phyloP scores from a whole-genome alignment of 306 rosid genomes.

The Dryas octopetala region DNA sequence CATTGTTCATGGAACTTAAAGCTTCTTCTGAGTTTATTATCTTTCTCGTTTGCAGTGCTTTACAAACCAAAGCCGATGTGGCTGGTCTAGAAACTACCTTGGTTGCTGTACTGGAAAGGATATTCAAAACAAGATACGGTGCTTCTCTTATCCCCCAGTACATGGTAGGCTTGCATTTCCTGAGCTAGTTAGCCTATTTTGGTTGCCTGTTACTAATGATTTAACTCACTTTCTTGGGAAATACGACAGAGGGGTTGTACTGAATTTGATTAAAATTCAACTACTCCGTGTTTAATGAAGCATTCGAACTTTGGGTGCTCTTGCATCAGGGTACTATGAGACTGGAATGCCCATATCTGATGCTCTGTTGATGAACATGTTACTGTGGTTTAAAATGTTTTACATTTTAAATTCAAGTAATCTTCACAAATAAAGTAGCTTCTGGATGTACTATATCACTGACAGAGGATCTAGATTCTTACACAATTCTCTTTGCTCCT shows the following conservation, averaged over 20 bases:
- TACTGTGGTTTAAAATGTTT: neutral
- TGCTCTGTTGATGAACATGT: neutral
- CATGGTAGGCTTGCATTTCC: conserved; percentile 50
- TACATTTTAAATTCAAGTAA: neutral
- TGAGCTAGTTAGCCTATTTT: neutral
- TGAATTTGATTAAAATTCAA: neutral
- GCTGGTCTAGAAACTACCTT: conserved; percentile 65
- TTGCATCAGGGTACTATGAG: neutral
- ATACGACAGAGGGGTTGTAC: neutral
- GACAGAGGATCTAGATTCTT: neutral
- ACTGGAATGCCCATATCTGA: neutral
- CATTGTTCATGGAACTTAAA: neutral
- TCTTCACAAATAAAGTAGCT: neutral
- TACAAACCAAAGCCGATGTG: conserved; percentile 67
- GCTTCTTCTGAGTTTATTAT: neutral
- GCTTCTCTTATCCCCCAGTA: conserved; percentile 78
- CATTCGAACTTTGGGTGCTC: neutral
- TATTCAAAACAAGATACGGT: conserved; percentile 80
- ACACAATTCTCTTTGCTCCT: conserved; percentile 3
- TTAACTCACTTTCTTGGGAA: neutral
- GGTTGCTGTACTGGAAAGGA: conserved; percentile 70
- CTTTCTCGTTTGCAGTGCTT: conserved; percentile 52
- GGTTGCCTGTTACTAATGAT: neutral
- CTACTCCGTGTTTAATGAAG: neutral
- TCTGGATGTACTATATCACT: neutral